phyloP scores from a whole-genome alignment of 75 land plant species.

The Pinus tabuliformis region DNA sequence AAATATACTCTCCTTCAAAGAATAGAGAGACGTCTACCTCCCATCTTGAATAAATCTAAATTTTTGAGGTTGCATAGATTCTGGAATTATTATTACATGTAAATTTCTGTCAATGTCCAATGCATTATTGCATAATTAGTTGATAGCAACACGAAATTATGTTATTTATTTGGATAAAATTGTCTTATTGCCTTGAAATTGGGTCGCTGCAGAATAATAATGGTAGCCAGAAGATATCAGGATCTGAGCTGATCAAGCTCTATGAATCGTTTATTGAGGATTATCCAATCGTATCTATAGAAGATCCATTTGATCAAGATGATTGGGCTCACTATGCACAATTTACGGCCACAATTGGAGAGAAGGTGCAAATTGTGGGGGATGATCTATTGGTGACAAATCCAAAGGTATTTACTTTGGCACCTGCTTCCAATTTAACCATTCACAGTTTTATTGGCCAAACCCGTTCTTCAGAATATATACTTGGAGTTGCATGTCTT shows the following conservation, averaged over 20 bases:
- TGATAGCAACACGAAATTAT: too few relatives aligned
- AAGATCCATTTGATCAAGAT: slow-evolving; percentile 99
- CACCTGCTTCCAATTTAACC: not conserved
- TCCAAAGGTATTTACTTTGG: slow-evolving; percentile 59
- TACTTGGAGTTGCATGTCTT: not conserved
- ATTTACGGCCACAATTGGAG: slow-evolving; percentile 71
- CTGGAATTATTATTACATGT: too few relatives aligned
- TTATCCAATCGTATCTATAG: slow-evolving; percentile 94
- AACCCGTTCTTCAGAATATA: not conserved
- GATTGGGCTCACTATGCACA: slow-evolving; percentile 94
- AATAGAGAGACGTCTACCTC: too few relatives aligned
- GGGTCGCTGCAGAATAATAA: slow-evolving; percentile 69
- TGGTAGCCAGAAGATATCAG: slow-evolving; percentile 89
- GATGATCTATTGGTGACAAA: slow-evolving; percentile 98
- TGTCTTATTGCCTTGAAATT: not conserved
- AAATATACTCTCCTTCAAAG: too few relatives aligned
- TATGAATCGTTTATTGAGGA: slow-evolving; percentile 87
- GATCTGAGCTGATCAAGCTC: slow-evolving; percentile 74
- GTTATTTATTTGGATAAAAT: not conserved
- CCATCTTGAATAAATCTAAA: too few relatives aligned
- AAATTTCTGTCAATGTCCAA: too few relatives aligned
- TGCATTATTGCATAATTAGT: too few relatives aligned
- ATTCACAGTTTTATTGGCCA: not conserved
- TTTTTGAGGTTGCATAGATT: too few relatives aligned
- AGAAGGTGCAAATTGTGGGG: slow-evolving; percentile 92